Evolutionary conservation across 805 yeast species (phyloP), one percentile per base, ranked within the genome.

Genomic region (Schwanniomyces sp.): DNA sequence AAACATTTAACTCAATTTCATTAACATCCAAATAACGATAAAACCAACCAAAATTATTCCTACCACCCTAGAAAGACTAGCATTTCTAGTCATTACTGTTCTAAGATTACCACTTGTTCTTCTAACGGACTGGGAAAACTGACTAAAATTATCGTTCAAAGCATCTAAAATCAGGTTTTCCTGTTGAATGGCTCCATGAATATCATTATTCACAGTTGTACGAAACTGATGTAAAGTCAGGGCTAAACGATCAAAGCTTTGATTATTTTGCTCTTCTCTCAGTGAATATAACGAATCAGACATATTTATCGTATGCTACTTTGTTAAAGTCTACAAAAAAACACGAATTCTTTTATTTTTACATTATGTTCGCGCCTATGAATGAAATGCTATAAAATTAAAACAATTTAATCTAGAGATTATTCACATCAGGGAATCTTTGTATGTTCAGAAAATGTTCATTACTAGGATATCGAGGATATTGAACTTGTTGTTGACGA

Each of bases 191-290:
- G 66, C 52, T 5, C 72, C 74, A 49, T 70, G 74, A 4, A 73
- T 73, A 43, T 73, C 78, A 34, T 69, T 59, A 45, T 68, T 70
- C 5, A 73, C 76, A 0, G 76, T 72, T 10, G 56, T 70, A 28
- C 78, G 62, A 49, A 73, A 73, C 48, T 69, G 75, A 45, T 70
- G 69, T 32, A 73, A 57, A 0, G 78, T 73, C 47, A 58, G 72
- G 0, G 78, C 76, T 28, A 73, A 62, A 47, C 67, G 72, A 45
- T 73, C 76, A 50, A 73, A 72, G 45, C 72, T 51, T 51, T 70
- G 72, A 53, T 72, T 70, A 52, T 73, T 73, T 45, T 70, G 73
- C 36, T 68, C 65, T 52, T 73, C 78, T 52, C 78, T 58, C 45
- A 68, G 70, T 38, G 74, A 59, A 56, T 73, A 73, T 37, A 72